Conservation (phyloP, 306 rosid species). For the Phaseolus lunatus region DNA sequence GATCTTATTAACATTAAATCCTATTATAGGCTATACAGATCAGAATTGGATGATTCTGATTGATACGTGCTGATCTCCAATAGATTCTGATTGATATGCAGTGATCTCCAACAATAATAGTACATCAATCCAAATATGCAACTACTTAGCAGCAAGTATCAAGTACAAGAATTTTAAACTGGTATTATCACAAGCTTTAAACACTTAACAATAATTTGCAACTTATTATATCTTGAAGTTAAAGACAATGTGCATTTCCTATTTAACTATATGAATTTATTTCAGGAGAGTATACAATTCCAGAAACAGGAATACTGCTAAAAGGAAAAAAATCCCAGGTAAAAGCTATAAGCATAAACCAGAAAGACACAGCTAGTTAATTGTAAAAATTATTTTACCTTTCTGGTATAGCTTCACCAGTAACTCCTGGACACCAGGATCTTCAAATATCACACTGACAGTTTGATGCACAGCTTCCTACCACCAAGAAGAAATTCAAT, state of each 20-base stretch:
- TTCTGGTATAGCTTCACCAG: slow-evolving; percentile 81
- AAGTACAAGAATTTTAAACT: slow-evolving; percentile 32
- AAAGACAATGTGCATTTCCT: slow-evolving; percentile 22
- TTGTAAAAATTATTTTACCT: slow-evolving; percentile 43
- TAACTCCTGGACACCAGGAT: slow-evolving; percentile 97
- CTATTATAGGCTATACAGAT: no score
- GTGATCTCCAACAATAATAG: no score
- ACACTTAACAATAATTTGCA: neutral
- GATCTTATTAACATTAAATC: no score
- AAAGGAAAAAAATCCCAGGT: neutral
- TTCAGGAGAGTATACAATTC: neutral
- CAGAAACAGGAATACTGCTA: slow-evolving; percentile 18
- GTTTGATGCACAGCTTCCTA: slow-evolving; percentile 97
- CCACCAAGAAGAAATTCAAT: slow-evolving; percentile 42
- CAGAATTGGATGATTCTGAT: no score
- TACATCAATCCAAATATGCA: slow-evolving; percentile 25
- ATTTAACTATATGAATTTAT: slow-evolving; percentile 15
- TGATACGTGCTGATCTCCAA: no score
- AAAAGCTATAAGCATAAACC: slow-evolving; percentile 31
- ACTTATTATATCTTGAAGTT: slow-evolving; percentile 31
- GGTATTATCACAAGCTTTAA: slow-evolving; percentile 21
- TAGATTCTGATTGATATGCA: no score
- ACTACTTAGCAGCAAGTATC: slow-evolving; percentile 30
- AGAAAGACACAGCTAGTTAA: slow-evolving; percentile 13
- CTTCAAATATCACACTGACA: slow-evolving; percentile 95